These are phyloP conservation scores for Phanerochaete carnosa DNA, from an alignment of 768 basidiomycete species.

Conservation along the genomic window DNA sequence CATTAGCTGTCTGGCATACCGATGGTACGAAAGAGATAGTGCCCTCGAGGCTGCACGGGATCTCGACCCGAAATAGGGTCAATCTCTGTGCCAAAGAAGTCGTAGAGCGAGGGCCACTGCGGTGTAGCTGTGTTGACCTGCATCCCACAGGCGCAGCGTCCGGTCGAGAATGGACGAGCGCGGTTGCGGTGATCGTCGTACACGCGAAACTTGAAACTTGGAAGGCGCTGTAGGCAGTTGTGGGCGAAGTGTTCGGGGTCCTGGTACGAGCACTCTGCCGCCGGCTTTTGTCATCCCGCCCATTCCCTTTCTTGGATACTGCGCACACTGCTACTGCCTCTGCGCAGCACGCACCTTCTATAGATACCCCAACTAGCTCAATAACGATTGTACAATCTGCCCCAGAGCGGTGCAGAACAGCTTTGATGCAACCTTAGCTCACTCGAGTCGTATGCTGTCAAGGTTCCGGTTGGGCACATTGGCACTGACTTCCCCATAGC, in stretches of 20 bases:
- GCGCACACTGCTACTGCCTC: too few species aligned
- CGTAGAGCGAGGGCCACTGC: slow-evolving; percentile 34
- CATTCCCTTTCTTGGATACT: not conserved
- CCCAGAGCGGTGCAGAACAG: too few species aligned
- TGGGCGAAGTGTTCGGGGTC: not conserved
- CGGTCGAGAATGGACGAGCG: not conserved
- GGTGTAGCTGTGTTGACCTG: slow-evolving; percentile 5
- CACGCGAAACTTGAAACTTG: not conserved
- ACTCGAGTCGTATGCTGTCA: too few species aligned
- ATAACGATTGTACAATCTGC: too few species aligned
- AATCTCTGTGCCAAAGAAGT: slow-evolving; percentile 32
- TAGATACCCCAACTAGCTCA: too few species aligned
- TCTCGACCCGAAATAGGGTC: slow-evolving; percentile 21
- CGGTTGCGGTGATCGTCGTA: not conserved
- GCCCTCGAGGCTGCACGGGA: slow-evolving; percentile 30
- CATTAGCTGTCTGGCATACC: too few species aligned
- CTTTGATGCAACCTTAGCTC: too few species aligned
- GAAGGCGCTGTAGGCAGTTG: not conserved
- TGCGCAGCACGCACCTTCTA: too few species aligned
- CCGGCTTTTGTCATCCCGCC: not conserved
- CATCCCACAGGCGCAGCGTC: not conserved
- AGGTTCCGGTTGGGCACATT: too few species aligned
- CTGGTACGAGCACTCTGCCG: not conserved
- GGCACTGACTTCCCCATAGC: too few species aligned
- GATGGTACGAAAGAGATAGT: slow-evolving; percentile 32